Evolutionary conservation across 257 asterid species (phyloP), one percentile per base, ranked within the genome.

Genomic region (Nyctanthes arbortristis): DNA sequence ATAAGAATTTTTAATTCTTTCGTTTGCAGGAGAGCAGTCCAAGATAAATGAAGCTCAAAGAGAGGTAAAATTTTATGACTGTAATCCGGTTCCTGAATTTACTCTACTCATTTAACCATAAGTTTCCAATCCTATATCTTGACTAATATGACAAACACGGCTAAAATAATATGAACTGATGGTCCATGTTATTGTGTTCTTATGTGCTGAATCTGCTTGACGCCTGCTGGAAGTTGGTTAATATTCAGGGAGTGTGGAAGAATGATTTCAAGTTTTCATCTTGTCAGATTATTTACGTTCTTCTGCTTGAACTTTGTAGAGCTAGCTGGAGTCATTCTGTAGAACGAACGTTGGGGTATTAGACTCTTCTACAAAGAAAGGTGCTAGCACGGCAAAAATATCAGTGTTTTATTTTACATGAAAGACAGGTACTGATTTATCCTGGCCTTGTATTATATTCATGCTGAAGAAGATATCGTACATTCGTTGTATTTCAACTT

Each of bases 21-120:
- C 55, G 30, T 78, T 69, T 56, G 70, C 85, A 85, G 91, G 91
- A 65, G 88, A 83, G 67, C 87, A 78, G 32, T 80, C 88, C 36
- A 83, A 83, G 78, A 78, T 72, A 11, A 87, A 83, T 4, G 88
- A 80, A 37, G 45, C 59, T 71, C 84, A 76, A 27, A 82, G 66
- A 6, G 88, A 83, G 91, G 85, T 81, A 75, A 65, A 73, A 68
- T 39, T n/a, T n/a, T 37, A n/a, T n/a, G 57, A 32, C 32, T 4
- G 13, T 6, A 33, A 40, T 22, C 6, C 25, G 43, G 22, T 11
- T 61, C 13, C 7, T 5, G 32, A n/a, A n/a, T n/a, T n/a, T n/a
- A 4, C 30, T 9, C 32, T 5, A 0, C 29, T 49, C 30, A 3
- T 45, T 43, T 43, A 20, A 43, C 24, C 22, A 16, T 43, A 43